Percentiles rank a stretch among this genome's conserved stretches.
Evolutionary conservation across 176 grass and related monocot species (phyloP).

Genomic region (Aegilops longissima): DNA sequence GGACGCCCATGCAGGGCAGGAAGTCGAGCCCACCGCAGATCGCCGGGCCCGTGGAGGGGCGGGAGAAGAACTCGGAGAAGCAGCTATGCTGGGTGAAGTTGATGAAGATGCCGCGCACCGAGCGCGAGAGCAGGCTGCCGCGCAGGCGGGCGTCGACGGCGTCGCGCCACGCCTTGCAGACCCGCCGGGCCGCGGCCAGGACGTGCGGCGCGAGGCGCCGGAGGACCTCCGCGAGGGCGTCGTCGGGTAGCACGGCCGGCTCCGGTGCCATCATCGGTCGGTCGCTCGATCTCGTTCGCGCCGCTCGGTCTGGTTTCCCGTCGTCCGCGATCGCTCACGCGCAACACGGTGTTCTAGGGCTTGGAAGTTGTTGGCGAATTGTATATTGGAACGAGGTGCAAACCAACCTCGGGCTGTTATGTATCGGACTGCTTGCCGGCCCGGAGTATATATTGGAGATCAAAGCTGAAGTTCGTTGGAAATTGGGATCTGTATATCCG

Average conservation of each 20-base stretch:
- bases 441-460: too few relatives aligned
- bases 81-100: background rate
- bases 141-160: background rate
- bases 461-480: too few relatives aligned
- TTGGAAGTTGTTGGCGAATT: too few relatives aligned
- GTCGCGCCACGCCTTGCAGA: background rate
- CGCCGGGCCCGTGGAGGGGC: background rate
- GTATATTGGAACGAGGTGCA: too few relatives aligned
- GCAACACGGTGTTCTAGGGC: too few relatives aligned
- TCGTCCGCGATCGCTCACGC: too few relatives aligned
- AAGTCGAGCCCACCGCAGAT: background rate
- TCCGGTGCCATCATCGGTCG: background rate
- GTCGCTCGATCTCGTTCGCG: background rate
- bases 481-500: too few relatives aligned
- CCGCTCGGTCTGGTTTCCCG: too few relatives aligned
- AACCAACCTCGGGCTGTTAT: too few relatives aligned
- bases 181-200: background rate
- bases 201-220: background rate
- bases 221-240: conserved; percentile 7
- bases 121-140: background rate
- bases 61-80: background rate
- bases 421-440: too few relatives aligned
- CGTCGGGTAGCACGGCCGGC: background rate
- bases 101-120: background rate
- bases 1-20: background rate